phyloP scores from a whole-genome alignment of 352 stramenopile genomes.

The Aphanomyces stellatus region DNA sequence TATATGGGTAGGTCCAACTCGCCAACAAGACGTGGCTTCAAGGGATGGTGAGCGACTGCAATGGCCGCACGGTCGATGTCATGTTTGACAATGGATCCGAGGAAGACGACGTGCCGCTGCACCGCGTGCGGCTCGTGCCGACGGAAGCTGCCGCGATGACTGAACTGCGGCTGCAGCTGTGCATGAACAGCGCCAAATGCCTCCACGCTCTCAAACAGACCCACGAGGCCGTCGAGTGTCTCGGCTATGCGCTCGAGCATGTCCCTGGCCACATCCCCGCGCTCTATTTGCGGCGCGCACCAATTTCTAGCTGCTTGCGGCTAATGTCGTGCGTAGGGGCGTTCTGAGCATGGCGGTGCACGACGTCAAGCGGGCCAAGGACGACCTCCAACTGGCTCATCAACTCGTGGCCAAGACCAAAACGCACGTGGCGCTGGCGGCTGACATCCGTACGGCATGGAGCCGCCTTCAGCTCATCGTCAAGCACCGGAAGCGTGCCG shows the following conservation, averaged over 20 bases:
- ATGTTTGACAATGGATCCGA: slow-evolving; percentile 43
- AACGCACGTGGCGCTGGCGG: slow-evolving; percentile 24
- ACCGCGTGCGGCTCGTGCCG: slow-evolving; percentile 49
- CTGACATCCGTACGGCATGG: slow-evolving; percentile 47
- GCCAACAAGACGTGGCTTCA: slow-evolving; percentile 25
- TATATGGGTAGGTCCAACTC: not conserved
- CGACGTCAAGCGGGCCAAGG: slow-evolving; percentile 45
- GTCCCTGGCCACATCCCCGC: slow-evolving; percentile 41
- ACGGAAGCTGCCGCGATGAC: slow-evolving; percentile 39
- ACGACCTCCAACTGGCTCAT: slow-evolving; percentile 62
- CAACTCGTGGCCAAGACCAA: slow-evolving; percentile 35
- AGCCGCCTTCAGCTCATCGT: slow-evolving; percentile 62
- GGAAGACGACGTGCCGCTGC: slow-evolving; percentile 42
- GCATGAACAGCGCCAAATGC: slow-evolving; percentile 78
- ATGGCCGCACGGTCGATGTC: slow-evolving; percentile 40
- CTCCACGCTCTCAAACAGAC: slow-evolving; percentile 47
- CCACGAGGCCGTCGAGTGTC: slow-evolving; percentile 47
- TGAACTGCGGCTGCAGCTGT: slow-evolving; percentile 48
- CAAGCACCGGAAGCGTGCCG: slow-evolving; percentile 64
- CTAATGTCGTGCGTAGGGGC: slow-evolving; percentile 20
- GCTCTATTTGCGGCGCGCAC: slow-evolving; percentile 41
- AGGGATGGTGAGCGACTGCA: slow-evolving; percentile 60
- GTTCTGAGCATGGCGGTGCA: slow-evolving; percentile 53
- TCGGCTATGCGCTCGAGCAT: slow-evolving; percentile 36
- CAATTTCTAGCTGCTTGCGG: not conserved